Percentiles rank a stretch among this genome's conserved stretches.
Evolutionary conservation across 352 stramenopile species (phyloP).

Genomic region (Pythium phragmiticola): DNA sequence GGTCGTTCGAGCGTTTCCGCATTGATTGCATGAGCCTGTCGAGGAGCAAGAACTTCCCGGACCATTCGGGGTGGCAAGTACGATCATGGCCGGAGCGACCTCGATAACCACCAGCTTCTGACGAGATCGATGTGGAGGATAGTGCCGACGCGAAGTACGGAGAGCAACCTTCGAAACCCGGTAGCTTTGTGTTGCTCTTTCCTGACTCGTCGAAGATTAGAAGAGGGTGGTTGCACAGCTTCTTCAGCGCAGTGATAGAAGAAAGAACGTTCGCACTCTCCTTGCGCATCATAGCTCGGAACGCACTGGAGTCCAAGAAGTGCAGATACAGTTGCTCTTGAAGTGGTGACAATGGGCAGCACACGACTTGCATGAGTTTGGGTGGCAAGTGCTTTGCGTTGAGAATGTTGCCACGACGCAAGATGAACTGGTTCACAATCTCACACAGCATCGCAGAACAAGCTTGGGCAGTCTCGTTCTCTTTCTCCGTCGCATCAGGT

Average conservation of each 20-base stretch:
- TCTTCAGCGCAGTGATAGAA: conserved; percentile 93
- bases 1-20: conserved; percentile 93
- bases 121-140: conserved; percentile 9
- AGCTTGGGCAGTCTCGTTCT: conserved; percentile 64
- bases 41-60: conserved; percentile 92
- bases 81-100: conserved; percentile 42
- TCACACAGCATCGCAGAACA: conserved; percentile 95
- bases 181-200: conserved; percentile 78
- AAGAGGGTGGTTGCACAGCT: conserved; percentile 97
- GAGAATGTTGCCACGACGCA: conserved; percentile 97
- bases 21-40: conserved; percentile 96
- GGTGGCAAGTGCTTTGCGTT: conserved; percentile 98
- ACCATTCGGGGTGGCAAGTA: conserved; percentile 87
- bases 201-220: conserved; percentile 90
- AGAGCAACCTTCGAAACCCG: conserved; percentile 76
- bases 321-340: conserved; percentile 97
- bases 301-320: conserved; percentile 94
- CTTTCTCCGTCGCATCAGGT: conserved; percentile 86
- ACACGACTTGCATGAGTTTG: conserved; percentile 99
- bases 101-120: conserved; percentile 6
- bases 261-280: conserved; percentile 89
- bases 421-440: conserved; percentile 98
- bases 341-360: conserved; percentile 94
- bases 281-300: conserved; percentile 94
- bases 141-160: conserved; percentile 57